Percentiles rank a stretch among this genome's conserved stretches.
These are phyloP conservation scores for Podila clonocystis DNA, from an alignment of 192 early-diverging fungal species.

Conservation along the genomic window DNA sequence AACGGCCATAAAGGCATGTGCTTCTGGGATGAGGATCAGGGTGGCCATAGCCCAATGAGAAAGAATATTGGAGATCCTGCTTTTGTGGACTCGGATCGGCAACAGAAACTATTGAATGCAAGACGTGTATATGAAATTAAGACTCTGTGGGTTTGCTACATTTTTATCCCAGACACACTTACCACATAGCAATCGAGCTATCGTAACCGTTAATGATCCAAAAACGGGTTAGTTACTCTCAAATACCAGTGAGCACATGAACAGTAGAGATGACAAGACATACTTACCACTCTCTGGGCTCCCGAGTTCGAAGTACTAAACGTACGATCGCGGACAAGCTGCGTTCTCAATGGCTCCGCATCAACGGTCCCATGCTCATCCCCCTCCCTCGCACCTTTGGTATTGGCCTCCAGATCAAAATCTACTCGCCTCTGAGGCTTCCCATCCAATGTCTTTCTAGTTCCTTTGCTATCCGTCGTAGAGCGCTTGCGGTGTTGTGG, in stretches of 20 bases:
- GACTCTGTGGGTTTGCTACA: background rate
- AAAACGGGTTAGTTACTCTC: background rate
- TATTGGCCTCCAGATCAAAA: background rate
- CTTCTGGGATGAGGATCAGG: constrained; percentile 28
- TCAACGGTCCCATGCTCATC: background rate
- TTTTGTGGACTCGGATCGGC: constrained; percentile 10
- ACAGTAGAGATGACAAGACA: background rate
- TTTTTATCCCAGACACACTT: background rate
- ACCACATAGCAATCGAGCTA: constrained; percentile 30
- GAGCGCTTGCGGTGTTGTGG: background rate
- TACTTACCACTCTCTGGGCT: constrained; percentile 10
- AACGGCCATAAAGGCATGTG: constrained; percentile 21
- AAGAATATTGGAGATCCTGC: constrained; percentile 1
- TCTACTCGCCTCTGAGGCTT: background rate
- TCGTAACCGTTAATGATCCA: background rate
- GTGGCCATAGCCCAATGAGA: constrained; percentile 38
- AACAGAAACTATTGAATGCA: constrained; percentile 20
- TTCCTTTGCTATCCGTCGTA: background rate
- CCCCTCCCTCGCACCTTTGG: background rate
- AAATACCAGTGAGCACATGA: background rate
- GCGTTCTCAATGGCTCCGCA: background rate
- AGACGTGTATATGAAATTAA: too few species aligned
- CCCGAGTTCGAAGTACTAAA: constrained; percentile 9
- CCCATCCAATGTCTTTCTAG: background rate
- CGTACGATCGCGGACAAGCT: background rate